These are phyloP conservation scores for Candida dubliniensis DNA, from an alignment of 1,139 yeast genomes.

Conservation along the genomic window DNA sequence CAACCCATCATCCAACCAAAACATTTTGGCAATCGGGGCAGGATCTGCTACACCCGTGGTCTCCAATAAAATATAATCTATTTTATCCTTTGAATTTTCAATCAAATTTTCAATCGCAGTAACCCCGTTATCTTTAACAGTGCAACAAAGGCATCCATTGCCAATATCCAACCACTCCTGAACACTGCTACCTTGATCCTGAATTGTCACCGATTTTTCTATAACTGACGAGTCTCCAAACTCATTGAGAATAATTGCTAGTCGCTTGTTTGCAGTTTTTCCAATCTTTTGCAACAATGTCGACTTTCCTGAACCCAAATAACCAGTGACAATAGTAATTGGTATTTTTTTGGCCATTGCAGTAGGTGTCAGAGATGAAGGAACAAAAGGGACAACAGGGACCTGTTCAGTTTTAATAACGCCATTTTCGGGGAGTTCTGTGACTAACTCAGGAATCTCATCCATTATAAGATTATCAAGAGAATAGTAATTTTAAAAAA, in stretches of 20 bases:
- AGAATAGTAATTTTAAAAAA: too few relatives aligned
- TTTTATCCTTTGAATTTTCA: slow-evolving; percentile 65
- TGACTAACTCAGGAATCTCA: slow-evolving; percentile 55
- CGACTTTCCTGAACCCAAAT: slow-evolving; percentile 92
- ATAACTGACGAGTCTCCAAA: slow-evolving; percentile 88
- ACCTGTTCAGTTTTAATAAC: slow-evolving; percentile 10
- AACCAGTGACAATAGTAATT: slow-evolving; percentile 90
- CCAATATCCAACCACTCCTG: slow-evolving; percentile 97
- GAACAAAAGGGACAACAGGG: slow-evolving; percentile 3
- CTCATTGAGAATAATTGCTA: slow-evolving; percentile 91
- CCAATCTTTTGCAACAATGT: slow-evolving; percentile 79
- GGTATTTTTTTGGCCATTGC: slow-evolving; percentile 60
- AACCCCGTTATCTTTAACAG: slow-evolving; percentile 93
- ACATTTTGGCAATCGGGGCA: slow-evolving; percentile 94
- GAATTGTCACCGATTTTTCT: slow-evolving; percentile 81
- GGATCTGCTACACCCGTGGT: slow-evolving; percentile 99
- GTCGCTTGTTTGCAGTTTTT: slow-evolving; percentile 60
- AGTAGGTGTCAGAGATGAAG: slow-evolving; percentile 13
- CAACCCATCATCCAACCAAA: slow-evolving; percentile 93
- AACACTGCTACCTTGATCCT: slow-evolving; percentile 56
- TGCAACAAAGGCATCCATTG: slow-evolving; percentile 95
- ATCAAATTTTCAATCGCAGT: slow-evolving; percentile 88
- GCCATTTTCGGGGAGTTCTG: slow-evolving; percentile 23
- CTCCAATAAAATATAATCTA: slow-evolving; percentile 86
- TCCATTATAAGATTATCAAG: slow-evolving; percentile 26